These are phyloP conservation scores for Kwoniella sp. DNA, from an alignment of 768 basidiomycete species.

Conservation along the genomic window DNA sequence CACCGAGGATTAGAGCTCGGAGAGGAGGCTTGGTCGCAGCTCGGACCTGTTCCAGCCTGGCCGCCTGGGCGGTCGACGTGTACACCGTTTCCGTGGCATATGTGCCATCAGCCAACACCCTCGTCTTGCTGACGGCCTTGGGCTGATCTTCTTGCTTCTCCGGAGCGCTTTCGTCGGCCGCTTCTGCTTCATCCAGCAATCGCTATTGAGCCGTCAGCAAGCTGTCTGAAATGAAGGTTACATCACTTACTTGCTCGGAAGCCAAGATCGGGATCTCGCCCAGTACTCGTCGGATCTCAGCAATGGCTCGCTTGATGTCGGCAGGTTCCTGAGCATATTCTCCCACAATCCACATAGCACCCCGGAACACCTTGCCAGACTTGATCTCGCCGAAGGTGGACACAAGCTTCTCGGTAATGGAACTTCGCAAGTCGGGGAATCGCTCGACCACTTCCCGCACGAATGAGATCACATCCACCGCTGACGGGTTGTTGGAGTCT, in stretches of 20 bases:
- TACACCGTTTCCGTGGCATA: constrained; percentile 96
- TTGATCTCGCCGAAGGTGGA: constrained; percentile 79
- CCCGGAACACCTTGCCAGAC: constrained; percentile 93
- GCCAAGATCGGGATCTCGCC: constrained; percentile 98
- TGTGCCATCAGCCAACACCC: constrained; percentile 89
- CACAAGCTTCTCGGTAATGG: constrained; percentile 80
- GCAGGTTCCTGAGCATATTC: constrained; percentile 65
- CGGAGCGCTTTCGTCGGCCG: constrained; percentile 57
- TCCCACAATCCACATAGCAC: constrained; percentile 96
- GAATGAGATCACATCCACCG: constrained; percentile 88
- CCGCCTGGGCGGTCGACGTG: constrained; percentile 55
- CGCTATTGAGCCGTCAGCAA: too few species aligned
- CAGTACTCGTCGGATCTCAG: constrained; percentile 73
- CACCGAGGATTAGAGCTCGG: constrained; percentile 83
- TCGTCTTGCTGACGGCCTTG: constrained; percentile 57
- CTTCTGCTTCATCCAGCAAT: constrained; percentile 69
- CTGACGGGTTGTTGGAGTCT: constrained; percentile 89
- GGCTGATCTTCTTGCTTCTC: constrained; percentile 49
- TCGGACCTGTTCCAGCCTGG: constrained; percentile 73
- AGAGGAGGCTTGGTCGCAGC: constrained; percentile 85
- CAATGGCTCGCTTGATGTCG: constrained; percentile 70
- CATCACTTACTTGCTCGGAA: constrained; percentile 64
- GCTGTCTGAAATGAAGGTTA: too few species aligned
- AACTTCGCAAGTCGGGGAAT: constrained; percentile 76
- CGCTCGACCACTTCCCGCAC: constrained; percentile 94